Evolutionary conservation across 371 early-diverging fungal genomes (phyloP).

Genomic region (Apophysomyces ossiformis): DNA sequence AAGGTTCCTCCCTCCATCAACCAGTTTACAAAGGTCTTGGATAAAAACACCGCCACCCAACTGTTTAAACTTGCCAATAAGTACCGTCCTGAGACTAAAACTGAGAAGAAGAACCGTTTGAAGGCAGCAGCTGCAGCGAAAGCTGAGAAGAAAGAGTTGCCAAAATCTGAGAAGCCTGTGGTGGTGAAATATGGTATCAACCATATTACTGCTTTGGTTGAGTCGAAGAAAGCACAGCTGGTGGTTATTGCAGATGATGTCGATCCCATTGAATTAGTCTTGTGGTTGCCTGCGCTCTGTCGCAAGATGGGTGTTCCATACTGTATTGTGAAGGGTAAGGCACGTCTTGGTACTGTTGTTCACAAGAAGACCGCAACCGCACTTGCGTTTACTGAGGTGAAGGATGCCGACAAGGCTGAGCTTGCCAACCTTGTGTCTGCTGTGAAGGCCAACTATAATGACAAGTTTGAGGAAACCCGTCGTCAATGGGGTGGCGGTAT

Average conservation of each 20-base stretch:
- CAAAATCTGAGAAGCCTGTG: conserved; percentile 92
- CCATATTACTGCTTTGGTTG: conserved; percentile 98
- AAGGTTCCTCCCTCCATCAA: conserved; percentile 99
- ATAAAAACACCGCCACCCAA: conserved; percentile 97
- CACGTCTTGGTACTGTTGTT: conserved; percentile 97
- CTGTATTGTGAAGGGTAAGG: conserved; percentile 98
- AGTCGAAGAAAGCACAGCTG: conserved; percentile 98
- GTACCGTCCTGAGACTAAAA: conserved; percentile 98
- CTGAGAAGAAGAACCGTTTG: conserved; percentile 96
- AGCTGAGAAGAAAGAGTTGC: conserved; percentile 88
- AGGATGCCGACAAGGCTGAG: conserved; percentile 94
- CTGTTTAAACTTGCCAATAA: conserved; percentile 96
- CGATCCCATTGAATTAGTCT: conserved; percentile 98
- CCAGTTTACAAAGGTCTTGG: conserved; percentile 98
- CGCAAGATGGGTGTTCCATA: conserved; percentile 99
- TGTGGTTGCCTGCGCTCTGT: conserved; percentile 99
- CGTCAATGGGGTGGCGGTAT: conserved; percentile 97
- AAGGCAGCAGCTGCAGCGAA: conserved; percentile 79
- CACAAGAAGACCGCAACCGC: conserved; percentile 99
- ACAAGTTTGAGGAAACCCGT: conserved; percentile 92
- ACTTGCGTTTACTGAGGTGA: conserved; percentile 93
- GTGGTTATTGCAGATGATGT: conserved; percentile 99
- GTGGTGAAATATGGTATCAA: conserved; percentile 99
- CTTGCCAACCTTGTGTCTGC: conserved; percentile 89
- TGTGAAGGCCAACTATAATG: conserved; percentile 92